Evolutionary conservation across 1,284 basidiomycete species (phyloP).

Genomic region (Tilletia indica): DNA sequence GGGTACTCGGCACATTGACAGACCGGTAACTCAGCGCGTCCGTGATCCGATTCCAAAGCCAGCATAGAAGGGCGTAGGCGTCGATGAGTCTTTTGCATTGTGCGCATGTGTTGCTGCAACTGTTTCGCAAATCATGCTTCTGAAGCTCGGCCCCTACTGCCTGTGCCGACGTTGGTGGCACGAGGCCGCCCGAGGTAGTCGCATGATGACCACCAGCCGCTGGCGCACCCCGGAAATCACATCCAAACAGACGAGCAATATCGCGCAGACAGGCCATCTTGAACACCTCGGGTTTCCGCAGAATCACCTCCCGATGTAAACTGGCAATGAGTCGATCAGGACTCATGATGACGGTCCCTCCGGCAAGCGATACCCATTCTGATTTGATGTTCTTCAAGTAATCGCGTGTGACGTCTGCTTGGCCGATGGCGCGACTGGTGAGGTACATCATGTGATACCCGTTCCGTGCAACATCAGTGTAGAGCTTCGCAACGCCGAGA

Average conservation of each 20-base stretch:
- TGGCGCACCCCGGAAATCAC: slow-evolving; percentile 41
- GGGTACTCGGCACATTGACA: slow-evolving; percentile 87
- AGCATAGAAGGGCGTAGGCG: slow-evolving; percentile 76
- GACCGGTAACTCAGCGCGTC: slow-evolving; percentile 95
- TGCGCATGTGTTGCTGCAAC: background rate
- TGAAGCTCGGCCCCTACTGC: slow-evolving; percentile 12
- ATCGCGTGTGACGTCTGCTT: slow-evolving; percentile 93
- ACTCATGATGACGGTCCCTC: slow-evolving; percentile 98
- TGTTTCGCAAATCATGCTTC: background rate
- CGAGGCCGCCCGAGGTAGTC: background rate
- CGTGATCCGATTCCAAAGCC: slow-evolving; percentile 97
- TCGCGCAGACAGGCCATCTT: slow-evolving; percentile 99
- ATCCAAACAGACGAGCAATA: slow-evolving; percentile 87
- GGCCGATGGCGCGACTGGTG: slow-evolving; percentile 94
- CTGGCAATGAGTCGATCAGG: slow-evolving; percentile 93
- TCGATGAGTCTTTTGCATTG: slow-evolving; percentile 12
- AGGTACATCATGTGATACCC: slow-evolving; percentile 99
- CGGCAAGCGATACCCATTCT: slow-evolving; percentile 90
- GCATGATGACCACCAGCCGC: background rate
- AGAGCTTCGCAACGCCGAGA: slow-evolving; percentile 93
- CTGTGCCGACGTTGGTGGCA: slow-evolving; percentile 13
- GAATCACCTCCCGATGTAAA: slow-evolving; percentile 69
- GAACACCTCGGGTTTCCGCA: slow-evolving; percentile 94
- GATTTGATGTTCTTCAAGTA: slow-evolving; percentile 93
- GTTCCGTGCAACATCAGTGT: slow-evolving; percentile 90